Base-by-base conservation (phyloP, 23 red algal genomes). In the Gracilaria domingensis region DNA sequence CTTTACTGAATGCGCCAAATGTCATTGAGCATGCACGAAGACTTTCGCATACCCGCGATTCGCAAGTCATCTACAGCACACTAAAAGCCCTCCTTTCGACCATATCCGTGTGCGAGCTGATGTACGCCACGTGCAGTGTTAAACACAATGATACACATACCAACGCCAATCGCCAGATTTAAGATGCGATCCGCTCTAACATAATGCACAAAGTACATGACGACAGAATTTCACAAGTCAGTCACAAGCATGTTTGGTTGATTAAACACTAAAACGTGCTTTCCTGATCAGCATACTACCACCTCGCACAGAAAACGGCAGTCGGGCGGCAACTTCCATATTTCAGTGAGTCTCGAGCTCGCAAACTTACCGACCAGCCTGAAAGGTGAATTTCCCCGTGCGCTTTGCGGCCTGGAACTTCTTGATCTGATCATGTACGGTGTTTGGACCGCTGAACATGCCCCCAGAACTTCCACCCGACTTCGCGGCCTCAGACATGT, bases 21-120 rank as follows among this genome's bases (percentile, higher is more conserved):
- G 24, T 29, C 13, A 29, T 12, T 62, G 59, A 18, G 24, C 59
- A 62, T 30, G 24, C 59, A 29, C 29, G 9, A 30, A 26, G 18
- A 62, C 59, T 28, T 30, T 29, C 14, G 9, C 51, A 14, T 18
- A 1, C 14, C 17, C 14, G 17, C 45, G 5, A 48, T 8, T 48
- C 12, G 51, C 51, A 55, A 18, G 13, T 16, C 9, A 16, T 55
- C 17, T 55, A 7, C 51, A 1, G 18, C 5, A 29, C 24, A 30
- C 66, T 87, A 89, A 21, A 89, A 89, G 11, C 85, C 85, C 36
- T 89, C 85, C 85, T 89, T 89, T 25, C 73, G 70, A 50, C 85
- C 85, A 12, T 69, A 61, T 8, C 85, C 85, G 26, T 89, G 60
- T 12, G 85, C 85, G 12, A 89, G 51, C 25, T 89, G 85, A 30